These are phyloP conservation scores for Alternaria infectoria DNA, from an alignment of 2,329 filamentous ascomycete genomes.

Conservation along the genomic window DNA sequence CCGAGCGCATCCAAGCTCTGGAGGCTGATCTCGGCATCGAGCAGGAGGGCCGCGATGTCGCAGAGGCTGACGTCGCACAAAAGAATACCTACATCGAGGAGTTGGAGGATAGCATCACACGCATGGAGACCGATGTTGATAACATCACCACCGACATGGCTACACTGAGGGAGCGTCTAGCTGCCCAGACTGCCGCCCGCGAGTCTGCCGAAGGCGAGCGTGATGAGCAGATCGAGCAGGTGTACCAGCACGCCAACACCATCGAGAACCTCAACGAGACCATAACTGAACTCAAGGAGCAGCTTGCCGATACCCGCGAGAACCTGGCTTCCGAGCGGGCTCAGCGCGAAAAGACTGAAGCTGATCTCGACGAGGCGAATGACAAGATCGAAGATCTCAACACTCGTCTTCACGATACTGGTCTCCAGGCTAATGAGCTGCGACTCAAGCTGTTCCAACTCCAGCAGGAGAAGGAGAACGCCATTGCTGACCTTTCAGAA, in stretches of 20 bases:
- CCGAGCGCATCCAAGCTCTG: constrained; percentile 44
- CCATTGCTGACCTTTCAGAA: constrained; percentile 49
- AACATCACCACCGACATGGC: constrained; percentile 39
- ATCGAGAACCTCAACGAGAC: constrained; percentile 40
- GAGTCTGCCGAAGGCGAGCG: constrained; percentile 47
- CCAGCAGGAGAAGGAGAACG: constrained; percentile 50
- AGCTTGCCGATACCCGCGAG: constrained; percentile 47
- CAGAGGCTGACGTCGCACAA: constrained; percentile 49
- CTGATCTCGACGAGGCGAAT: constrained; percentile 52
- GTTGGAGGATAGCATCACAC: constrained; percentile 47
- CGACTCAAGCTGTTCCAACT: constrained; percentile 56
- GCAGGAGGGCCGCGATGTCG: constrained; percentile 44
- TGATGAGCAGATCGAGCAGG: constrained; percentile 42
- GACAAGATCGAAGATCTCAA: constrained; percentile 51
- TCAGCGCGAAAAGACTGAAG: constrained; percentile 54
- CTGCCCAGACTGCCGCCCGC: constrained; percentile 39
- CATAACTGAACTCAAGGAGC: constrained; percentile 48
- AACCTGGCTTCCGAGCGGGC: constrained; percentile 50
- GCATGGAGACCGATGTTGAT: constrained; percentile 47
- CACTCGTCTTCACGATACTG: constrained; percentile 48
- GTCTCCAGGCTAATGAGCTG: constrained; percentile 56
- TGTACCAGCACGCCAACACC: constrained; percentile 45
- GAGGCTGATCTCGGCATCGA: constrained; percentile 48
- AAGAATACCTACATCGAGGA: constrained; percentile 49
- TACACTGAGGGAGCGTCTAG: constrained; percentile 43